Percentiles rank a stretch among this genome's conserved stretches.
These are phyloP conservation scores for Tetrapisispora arboricola DNA, from an alignment of 805 yeast genomes.

Conservation along the genomic window DNA sequence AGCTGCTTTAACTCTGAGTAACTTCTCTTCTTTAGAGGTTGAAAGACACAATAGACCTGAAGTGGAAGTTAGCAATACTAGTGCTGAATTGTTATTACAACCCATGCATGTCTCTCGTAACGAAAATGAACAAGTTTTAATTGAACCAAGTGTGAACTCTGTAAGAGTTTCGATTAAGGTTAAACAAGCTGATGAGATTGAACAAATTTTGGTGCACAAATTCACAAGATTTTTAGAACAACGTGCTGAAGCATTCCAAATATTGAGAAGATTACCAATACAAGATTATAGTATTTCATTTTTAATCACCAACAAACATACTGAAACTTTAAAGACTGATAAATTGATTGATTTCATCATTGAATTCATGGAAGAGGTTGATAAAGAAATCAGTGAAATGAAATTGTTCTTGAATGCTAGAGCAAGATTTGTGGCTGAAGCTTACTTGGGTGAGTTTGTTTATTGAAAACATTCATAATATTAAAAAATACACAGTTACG, in stretches of 20 bases:
- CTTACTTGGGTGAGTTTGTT: conserved; percentile 84
- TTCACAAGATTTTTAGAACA: conserved; percentile 89
- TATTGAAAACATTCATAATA: too few species aligned
- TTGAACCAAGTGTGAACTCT: conserved; percentile 90
- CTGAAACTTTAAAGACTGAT: conserved; percentile 90
- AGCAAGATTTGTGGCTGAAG: conserved; percentile 96
- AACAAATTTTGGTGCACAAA: conserved; percentile 85
- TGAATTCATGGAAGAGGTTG: conserved; percentile 98
- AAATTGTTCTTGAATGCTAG: conserved; percentile 92
- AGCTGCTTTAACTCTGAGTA: conserved; percentile 86
- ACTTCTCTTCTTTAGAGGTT: conserved; percentile 88
- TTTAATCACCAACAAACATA: conserved; percentile 85
- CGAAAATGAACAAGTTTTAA: conserved; percentile 83
- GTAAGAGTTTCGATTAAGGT: conserved; percentile 84
- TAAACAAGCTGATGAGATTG: conserved; percentile 97
- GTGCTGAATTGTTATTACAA: conserved; percentile 76
- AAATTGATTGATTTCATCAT: conserved; percentile 93
- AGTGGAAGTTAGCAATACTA: conserved; percentile 69
- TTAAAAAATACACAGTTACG: too few species aligned
- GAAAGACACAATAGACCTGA: conserved; percentile 98
- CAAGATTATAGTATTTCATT: conserved; percentile 90
- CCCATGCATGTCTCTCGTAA: conserved; percentile 88
- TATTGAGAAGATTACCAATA: conserved; percentile 83
- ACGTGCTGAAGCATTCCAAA: conserved; percentile 90
- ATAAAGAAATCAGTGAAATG: conserved; percentile 97